Conservation (phyloP, 2,329 filamentous ascomycete species). For the Penicillium sp. region DNA sequence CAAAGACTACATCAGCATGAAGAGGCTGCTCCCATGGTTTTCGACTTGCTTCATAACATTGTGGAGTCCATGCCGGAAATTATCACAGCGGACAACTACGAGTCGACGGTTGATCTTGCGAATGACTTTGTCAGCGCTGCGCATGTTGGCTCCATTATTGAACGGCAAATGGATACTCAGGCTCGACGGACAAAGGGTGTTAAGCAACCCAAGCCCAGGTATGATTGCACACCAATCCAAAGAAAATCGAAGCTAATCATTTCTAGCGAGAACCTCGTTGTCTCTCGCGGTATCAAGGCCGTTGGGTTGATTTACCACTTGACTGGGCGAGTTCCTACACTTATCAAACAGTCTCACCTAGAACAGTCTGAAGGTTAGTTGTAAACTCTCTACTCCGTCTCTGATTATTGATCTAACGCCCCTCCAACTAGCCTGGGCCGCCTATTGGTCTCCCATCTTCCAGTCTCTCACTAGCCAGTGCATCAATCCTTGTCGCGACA, state of each 20-base stretch:
- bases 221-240: constrained; percentile 29
- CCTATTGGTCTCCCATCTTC: constrained; percentile 96
- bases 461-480: constrained; percentile 82
- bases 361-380: constrained; percentile 70
- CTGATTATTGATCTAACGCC: constrained; percentile 9
- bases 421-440: constrained; percentile 77
- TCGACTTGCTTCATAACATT: constrained; percentile 76
- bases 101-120: constrained; percentile 73
- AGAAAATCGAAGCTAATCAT: constrained; percentile 11
- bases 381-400: not conserved
- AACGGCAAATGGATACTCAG: constrained; percentile 60
- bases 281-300: constrained; percentile 72
- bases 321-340: constrained; percentile 70
- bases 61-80: constrained; percentile 67
- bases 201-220: constrained; percentile 53
- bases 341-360: constrained; percentile 90
- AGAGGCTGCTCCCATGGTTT: constrained; percentile 70
- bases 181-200: constrained; percentile 49
- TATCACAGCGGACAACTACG: constrained; percentile 93
- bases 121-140: constrained; percentile 86
- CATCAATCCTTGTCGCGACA: constrained; percentile 87
- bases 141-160: constrained; percentile 62
- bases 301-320: constrained; percentile 76
- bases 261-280: constrained; percentile 61
- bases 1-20: constrained; percentile 64